phyloP scores from a whole-genome alignment of 2,329 filamentous ascomycete species.

The Fusarium avenaceum region DNA sequence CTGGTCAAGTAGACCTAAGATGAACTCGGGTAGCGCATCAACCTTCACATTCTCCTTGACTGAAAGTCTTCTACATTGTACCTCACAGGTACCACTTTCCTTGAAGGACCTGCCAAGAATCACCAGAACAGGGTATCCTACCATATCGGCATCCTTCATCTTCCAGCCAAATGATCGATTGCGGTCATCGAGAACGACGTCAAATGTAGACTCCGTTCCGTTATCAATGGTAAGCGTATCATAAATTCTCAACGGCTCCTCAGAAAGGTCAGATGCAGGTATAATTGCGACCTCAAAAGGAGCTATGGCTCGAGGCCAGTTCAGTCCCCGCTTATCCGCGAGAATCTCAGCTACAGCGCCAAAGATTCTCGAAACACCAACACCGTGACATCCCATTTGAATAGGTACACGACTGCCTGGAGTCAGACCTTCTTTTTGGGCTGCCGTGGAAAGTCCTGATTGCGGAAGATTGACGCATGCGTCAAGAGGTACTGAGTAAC shows the following conservation, averaged over 20 bases:
- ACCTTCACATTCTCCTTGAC: constrained; percentile 71
- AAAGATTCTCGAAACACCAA: constrained; percentile 91
- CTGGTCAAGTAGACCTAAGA: constrained; percentile 61
- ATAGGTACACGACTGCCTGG: constrained; percentile 64
- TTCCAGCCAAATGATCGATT: constrained; percentile 82
- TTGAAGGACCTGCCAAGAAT: constrained; percentile 81
- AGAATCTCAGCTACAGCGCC: constrained; percentile 85
- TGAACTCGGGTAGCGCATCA: constrained; percentile 58
- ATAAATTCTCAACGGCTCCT: constrained; percentile 71
- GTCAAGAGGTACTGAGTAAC: constrained; percentile 83
- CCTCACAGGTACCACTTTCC: constrained; percentile 72
- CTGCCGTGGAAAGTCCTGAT: constrained; percentile 26
- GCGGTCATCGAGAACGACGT: constrained; percentile 82
- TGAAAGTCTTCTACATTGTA: constrained; percentile 80
- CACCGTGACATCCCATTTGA: constrained; percentile 97
- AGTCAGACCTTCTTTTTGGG: constrained; percentile 23
- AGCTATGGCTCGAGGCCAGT: constrained; percentile 89
- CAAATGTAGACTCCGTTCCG: constrained; percentile 57
- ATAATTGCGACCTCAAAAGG: constrained; percentile 84
- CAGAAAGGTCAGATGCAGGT: constrained; percentile 60
- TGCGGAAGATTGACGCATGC: constrained; percentile 67
- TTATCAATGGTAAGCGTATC: constrained; percentile 64
- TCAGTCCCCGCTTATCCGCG: constrained; percentile 79
- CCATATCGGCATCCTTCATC: constrained; percentile 87
- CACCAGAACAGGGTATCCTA: constrained; percentile 88